Conservation (phyloP, 495 filamentous ascomycete genomes). For the Daldinia bambusicola region DNA sequence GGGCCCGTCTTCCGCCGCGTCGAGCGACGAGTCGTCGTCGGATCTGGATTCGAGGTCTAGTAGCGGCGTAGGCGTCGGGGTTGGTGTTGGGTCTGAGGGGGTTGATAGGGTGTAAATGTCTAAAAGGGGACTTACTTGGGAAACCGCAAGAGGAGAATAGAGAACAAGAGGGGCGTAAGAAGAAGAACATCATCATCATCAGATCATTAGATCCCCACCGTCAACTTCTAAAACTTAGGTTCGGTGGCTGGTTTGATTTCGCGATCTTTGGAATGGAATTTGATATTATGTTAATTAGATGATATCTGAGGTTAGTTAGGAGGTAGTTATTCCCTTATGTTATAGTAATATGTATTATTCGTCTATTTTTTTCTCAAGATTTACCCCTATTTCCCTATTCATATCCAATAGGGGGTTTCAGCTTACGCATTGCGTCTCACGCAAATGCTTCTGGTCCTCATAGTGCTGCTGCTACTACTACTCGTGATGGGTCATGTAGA, state of each 20-base stretch:
- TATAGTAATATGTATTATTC: neutral
- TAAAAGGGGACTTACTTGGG: neutral
- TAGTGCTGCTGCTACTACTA: no score
- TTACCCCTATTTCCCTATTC: neutral
- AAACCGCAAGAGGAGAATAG: neutral
- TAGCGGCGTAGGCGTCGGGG: no score
- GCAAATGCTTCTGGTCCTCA: no score
- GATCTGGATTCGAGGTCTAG: slow-evolving; percentile 38
- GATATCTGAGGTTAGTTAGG: no score
- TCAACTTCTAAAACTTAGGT: neutral
- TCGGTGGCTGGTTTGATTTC: neutral
- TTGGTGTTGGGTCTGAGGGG: slow-evolving; percentile 4
- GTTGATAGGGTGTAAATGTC: slow-evolving; percentile 12
- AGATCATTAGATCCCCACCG: no score
- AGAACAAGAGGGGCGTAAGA: neutral
- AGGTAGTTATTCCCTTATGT: neutral
- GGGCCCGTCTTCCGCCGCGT: slow-evolving; percentile 5
- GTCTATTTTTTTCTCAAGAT: no score
- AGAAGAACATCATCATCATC: no score
- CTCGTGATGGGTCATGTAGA: no score
- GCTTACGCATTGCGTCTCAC: no score
- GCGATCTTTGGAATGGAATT: neutral
- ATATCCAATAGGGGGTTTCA: no score
- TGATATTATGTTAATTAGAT: neutral
- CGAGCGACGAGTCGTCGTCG: slow-evolving; percentile 25